These are phyloP conservation scores for Isabelozyma gotoi DNA, from an alignment of 805 yeast genomes.

Conservation along the genomic window DNA sequence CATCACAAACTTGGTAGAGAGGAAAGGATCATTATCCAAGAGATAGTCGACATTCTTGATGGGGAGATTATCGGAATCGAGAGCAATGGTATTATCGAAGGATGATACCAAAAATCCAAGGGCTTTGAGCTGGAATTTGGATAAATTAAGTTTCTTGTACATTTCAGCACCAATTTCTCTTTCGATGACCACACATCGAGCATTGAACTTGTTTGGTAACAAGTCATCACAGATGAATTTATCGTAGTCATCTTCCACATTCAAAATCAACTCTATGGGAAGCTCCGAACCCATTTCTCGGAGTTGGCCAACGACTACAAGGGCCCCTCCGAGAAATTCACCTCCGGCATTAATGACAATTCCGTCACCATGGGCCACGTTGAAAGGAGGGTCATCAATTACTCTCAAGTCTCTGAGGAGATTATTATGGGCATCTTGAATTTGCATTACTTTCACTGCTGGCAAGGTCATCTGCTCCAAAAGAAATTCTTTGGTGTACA, in stretches of 20 bases:
- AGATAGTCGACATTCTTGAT: conserved; percentile 20
- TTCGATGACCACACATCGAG: conserved; percentile 21
- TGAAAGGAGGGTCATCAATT: conserved; percentile 17
- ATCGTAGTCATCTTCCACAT: conserved; percentile 35
- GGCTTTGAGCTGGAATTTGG: conserved; percentile 21
- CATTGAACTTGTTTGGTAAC: conserved; percentile 30
- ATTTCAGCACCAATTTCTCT: conserved; percentile 17
- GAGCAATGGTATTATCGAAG: conserved; percentile 21
- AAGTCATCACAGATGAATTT: conserved; percentile 38
- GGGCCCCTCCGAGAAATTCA: conserved; percentile 19
- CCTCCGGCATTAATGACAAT: conserved; percentile 23
- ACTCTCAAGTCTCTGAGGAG: conserved; percentile 16
- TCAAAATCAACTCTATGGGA: conserved; percentile 33
- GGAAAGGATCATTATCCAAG: conserved; percentile 14
- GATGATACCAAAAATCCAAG: conserved; percentile 23
- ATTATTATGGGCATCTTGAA: conserved; percentile 16
- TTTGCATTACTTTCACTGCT: conserved; percentile 12
- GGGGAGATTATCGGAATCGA: conserved; percentile 27
- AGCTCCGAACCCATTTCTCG: conserved; percentile 23
- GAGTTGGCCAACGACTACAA: conserved; percentile 21
- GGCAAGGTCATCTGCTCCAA: conserved; percentile 11
- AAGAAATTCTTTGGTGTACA: conserved; percentile 11
- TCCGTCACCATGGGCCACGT: conserved; percentile 21
- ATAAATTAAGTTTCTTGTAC: conserved; percentile 10
- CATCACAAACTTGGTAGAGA: conserved; percentile 18